Conservation (phyloP, 1,284 basidiomycete species). For the Boletellus deceptivus region DNA sequence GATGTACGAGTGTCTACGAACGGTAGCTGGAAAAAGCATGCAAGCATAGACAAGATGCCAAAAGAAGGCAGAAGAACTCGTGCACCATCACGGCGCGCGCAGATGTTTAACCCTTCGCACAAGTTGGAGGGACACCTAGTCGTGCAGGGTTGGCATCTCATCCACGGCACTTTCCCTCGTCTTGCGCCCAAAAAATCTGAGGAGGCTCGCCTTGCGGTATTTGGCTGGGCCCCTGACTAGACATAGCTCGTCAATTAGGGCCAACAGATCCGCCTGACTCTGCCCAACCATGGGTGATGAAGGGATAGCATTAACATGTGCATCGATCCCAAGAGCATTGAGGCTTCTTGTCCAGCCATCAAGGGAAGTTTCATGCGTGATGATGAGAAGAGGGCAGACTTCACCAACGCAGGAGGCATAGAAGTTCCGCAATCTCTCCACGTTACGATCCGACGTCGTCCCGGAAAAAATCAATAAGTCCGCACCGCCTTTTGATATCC, state of each 20-base stretch:
- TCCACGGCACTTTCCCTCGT: slow-evolving; percentile 7
- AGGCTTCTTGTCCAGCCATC: slow-evolving; percentile 14
- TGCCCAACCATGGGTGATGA: neutral
- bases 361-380: slow-evolving; percentile 17
- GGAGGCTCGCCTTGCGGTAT: slow-evolving; percentile 12
- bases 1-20: no score
- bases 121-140: neutral
- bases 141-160: neutral
- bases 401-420: slow-evolving; percentile 23
- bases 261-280: slow-evolving; percentile 3
- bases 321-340: slow-evolving; percentile 14
- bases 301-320: slow-evolving; percentile 15
- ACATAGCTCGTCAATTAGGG: slow-evolving; percentile 24
- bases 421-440: slow-evolving; percentile 12
- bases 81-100: neutral
- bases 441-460: slow-evolving; percentile 11
- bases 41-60: neutral
- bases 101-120: neutral
- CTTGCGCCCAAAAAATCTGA: slow-evolving; percentile 20
- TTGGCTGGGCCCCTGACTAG: slow-evolving; percentile 25
- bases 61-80: neutral
- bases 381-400: slow-evolving; percentile 25
- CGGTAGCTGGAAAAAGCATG: neutral
- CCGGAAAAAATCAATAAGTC: slow-evolving; percentile 27
- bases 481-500: slow-evolving; percentile 22